Evolutionary conservation across 2,329 filamentous ascomycete species (phyloP), one percentile per base, ranked within the genome.

Genomic region (Aspergillus fischeri): DNA sequence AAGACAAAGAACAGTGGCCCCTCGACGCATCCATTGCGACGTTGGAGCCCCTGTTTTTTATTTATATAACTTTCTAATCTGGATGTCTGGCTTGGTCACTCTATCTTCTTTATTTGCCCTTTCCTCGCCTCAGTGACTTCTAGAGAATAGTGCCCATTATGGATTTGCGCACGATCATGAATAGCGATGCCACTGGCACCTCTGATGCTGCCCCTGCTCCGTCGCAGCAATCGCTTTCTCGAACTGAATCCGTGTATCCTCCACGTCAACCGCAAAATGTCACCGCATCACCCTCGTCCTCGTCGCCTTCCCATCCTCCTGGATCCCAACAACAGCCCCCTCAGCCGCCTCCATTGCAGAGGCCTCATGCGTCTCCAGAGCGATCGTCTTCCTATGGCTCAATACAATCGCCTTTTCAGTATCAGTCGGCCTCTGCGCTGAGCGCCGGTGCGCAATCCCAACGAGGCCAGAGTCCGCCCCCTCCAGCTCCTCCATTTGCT

Each of bases 161-260:
- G 80, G 80, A 82, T 71, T 75, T 82, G 68, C 76, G 78, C 69
- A 79, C 77, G 55, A 81, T 82, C 65, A 79, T 82, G 74, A 81
- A 81, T 67, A 76, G 54, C 62, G 75, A 78, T 65, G 69, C 67
- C 59, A 69, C 67, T 51, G 68, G 66, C 60, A 67, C 67, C 54
- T 63, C 72, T 55, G 70, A 67, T 56, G 61, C 64, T 56, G 64
- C 63, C 56, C 63, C 70, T 45, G 62, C 70, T 14, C 60, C 59
- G 49, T 53, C 63, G 49, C 66, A 57, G 29, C 64, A 62, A 41
- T 65, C 66, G 38, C 63, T 66, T 49, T 67, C 63, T 58, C 69
- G 67, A 65, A 62, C 63, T 38, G 71, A 73, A 56, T 57, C 63
- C n/a, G 53, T 58, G 51, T 64, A 64, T 61, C 56, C 63, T 59